Conservation (phyloP, 2,329 filamentous ascomycete genomes). For the Furcasterigmium furcatum region DNA sequence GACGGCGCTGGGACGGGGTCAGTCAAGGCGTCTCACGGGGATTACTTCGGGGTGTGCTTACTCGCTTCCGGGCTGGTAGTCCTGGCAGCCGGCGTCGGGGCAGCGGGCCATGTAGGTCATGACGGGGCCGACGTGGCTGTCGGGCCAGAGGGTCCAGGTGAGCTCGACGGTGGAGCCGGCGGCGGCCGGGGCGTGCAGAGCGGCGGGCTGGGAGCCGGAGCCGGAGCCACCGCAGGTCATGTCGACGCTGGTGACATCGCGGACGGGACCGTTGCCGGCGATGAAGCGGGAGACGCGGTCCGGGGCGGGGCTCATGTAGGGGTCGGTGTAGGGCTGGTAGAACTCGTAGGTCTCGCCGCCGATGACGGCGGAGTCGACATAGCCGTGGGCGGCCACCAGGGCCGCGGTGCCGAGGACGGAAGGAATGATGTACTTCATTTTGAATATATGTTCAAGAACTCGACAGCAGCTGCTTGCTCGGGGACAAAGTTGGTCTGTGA, state of each 20-base stretch:
- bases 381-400: constrained; percentile 45
- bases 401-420: constrained; percentile 26
- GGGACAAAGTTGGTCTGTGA: background rate
- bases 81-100: constrained; percentile 46
- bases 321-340: constrained; percentile 36
- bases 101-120: constrained; percentile 61
- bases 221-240: constrained; percentile 53
- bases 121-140: constrained; percentile 48
- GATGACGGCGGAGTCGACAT: constrained; percentile 42
- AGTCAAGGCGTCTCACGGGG: constrained; percentile 10
- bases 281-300: constrained; percentile 53
- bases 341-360: constrained; percentile 27
- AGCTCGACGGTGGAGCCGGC: constrained; percentile 52
- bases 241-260: constrained; percentile 49
- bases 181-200: constrained; percentile 48
- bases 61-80: constrained; percentile 41
- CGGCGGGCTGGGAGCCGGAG: constrained; percentile 45
- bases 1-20: constrained; percentile 30
- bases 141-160: constrained; percentile 50
- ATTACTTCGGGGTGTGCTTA: constrained; percentile 15
- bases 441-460: constrained; percentile 3
- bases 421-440: constrained; percentile 15
- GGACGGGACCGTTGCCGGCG: constrained; percentile 55
- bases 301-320: constrained; percentile 34
- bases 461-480: background rate